Evolutionary conservation across 768 basidiomycete genomes (phyloP).

Genomic region (Trametes maxima): DNA sequence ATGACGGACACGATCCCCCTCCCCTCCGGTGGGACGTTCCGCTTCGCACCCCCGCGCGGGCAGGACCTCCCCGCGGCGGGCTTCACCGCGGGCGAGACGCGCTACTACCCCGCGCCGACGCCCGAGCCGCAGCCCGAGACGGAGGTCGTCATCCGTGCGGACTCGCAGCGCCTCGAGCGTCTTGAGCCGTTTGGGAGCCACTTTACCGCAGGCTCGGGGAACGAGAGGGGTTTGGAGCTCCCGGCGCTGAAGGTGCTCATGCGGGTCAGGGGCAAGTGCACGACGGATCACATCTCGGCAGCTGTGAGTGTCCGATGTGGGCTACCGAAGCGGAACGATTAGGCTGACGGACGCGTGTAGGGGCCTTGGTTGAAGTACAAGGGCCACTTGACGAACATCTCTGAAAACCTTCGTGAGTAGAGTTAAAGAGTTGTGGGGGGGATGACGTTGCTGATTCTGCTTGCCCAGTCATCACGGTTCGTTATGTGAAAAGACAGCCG

Average conservation of each 20-base stretch:
- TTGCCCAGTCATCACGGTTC: constrained; percentile 76
- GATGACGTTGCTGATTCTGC: neutral
- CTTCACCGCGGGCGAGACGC: constrained; percentile 72
- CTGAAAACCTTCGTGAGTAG: constrained; percentile 86
- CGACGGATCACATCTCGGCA: constrained; percentile 98
- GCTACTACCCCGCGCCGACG: constrained; percentile 75
- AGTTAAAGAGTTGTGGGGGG: neutral
- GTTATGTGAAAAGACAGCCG: constrained; percentile 18
- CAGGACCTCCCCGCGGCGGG: constrained; percentile 82
- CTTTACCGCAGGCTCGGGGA: constrained; percentile 54
- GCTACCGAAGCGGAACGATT: neutral
- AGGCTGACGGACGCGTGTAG: constrained; percentile 39
- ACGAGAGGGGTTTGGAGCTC: constrained; percentile 67
- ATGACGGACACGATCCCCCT: constrained; percentile 70
- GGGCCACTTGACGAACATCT: constrained; percentile 94
- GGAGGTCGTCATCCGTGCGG: constrained; percentile 72
- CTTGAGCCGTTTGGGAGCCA: constrained; percentile 84
- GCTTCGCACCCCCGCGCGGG: constrained; percentile 82
- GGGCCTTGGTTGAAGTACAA: constrained; percentile 99
- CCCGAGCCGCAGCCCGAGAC: constrained; percentile 79
- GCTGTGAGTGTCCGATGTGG: constrained; percentile 55
- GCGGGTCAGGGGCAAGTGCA: constrained; percentile 96
- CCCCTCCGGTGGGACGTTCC: constrained; percentile 77
- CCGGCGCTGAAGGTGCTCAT: constrained; percentile 83
- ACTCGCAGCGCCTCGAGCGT: constrained; percentile 84